Conservation (phyloP, 225 moss, liverwort and hornwort genomes). For the Polytrichum commune region DNA sequence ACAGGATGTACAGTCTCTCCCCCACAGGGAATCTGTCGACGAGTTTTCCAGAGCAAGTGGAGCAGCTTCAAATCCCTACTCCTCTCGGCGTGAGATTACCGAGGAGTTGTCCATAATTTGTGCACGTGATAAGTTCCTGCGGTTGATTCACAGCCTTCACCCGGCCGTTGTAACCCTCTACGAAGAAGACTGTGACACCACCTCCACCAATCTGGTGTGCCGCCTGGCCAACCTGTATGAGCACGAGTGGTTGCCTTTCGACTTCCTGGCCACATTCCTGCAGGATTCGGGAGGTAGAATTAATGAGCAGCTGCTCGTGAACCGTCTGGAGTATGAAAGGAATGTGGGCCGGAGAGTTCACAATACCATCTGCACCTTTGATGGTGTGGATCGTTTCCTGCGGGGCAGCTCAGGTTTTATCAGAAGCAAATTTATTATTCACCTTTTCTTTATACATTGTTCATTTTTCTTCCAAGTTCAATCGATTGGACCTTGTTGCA, state of each 20-base stretch:
- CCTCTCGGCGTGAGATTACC: no score
- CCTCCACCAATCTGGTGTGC: conserved; percentile 43
- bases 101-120: not conserved
- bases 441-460: no score
- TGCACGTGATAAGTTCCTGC: conserved; percentile 51
- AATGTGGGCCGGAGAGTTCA: conserved; percentile 53
- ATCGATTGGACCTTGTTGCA: no score
- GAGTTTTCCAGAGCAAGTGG: no score
- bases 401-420: conserved; percentile 14
- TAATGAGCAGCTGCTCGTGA: conserved; percentile 14
- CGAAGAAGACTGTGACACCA: conserved; percentile 60
- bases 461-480: no score
- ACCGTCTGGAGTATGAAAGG: conserved; percentile 57
- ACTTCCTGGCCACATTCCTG: conserved; percentile 50
- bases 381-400: conserved; percentile 34
- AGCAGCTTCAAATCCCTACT: no score
- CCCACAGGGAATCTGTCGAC: no score
- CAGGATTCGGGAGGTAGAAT: conserved; percentile 29
- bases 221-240: conserved; percentile 61
- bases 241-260: conserved; percentile 82
- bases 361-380: conserved; percentile 67
- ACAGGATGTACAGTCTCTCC: no score
- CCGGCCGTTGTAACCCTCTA: conserved; percentile 55
- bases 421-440: no score
- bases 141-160: conserved; percentile 36